Percentiles rank a stretch among this genome's conserved stretches.
Conservation (phyloP, 768 basidiomycete species). For the Macrolepiota dolichaula region DNA sequence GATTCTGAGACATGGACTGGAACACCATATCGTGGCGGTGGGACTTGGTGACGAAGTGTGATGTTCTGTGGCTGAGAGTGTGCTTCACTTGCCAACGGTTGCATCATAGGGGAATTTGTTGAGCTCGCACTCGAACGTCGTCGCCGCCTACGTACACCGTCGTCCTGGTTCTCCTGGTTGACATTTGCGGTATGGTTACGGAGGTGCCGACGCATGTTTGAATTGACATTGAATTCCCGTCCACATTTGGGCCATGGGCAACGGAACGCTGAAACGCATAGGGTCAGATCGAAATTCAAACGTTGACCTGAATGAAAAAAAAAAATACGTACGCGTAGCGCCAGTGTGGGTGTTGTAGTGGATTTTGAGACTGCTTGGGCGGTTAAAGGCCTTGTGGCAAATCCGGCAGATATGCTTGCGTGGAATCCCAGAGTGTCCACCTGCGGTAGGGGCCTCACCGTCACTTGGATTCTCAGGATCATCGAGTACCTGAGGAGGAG, state of each 20-base stretch:
- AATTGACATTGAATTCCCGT: constrained; percentile 79
- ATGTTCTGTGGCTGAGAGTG: not conserved
- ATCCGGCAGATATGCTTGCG: constrained; percentile 47
- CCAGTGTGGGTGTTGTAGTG: constrained; percentile 71
- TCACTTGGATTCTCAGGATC: constrained; percentile 16
- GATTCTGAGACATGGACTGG: not conserved
- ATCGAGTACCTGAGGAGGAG: not conserved
- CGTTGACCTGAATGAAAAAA: not conserved
- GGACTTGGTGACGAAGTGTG: constrained; percentile 1
- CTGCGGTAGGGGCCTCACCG: constrained; percentile 8
- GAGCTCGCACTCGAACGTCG: constrained; percentile 12
- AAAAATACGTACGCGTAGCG: constrained; percentile 52
- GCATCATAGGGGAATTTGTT: not conserved
- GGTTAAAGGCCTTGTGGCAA: constrained; percentile 64
- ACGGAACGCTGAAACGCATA: constrained; percentile 50
- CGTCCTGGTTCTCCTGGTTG: constrained; percentile 24
- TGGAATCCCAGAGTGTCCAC: constrained; percentile 21
- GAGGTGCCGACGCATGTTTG: constrained; percentile 81
- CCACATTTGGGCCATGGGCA: constrained; percentile 76
- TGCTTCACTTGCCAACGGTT: not conserved
- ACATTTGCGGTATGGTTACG: constrained; percentile 54
- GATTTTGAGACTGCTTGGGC: constrained; percentile 63
- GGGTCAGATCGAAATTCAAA: constrained; percentile 2
- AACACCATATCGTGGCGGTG: not conserved
- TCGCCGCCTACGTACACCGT: constrained; percentile 25